Conservation (phyloP, 2,329 filamentous ascomycete species). For the Colletotrichum sp. region DNA sequence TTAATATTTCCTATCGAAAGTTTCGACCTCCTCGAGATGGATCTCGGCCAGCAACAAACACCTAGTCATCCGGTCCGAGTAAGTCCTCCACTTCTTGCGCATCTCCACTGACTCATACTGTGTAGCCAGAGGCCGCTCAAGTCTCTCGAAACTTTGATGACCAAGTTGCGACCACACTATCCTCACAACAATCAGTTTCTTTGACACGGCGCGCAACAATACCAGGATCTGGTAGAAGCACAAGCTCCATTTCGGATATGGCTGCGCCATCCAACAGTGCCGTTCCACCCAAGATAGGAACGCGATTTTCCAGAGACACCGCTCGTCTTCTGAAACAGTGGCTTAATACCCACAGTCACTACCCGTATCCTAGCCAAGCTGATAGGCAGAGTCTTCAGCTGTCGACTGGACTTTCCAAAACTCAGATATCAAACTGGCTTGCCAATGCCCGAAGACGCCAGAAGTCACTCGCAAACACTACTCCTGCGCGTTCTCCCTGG, state of each 20-base stretch:
- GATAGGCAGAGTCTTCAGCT: constrained; percentile 82
- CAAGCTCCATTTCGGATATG: neutral
- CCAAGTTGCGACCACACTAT: neutral
- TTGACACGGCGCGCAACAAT: neutral
- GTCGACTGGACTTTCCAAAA: constrained; percentile 80
- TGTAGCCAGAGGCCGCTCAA: neutral
- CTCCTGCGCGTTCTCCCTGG: constrained; percentile 67
- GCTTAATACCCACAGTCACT: constrained; percentile 78
- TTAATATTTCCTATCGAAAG: neutral
- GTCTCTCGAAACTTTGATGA: neutral
- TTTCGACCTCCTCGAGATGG: neutral
- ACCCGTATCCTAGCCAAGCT: constrained; percentile 87
- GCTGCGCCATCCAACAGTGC: constrained; percentile 28
- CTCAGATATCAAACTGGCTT: constrained; percentile 90
- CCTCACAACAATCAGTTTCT: neutral
- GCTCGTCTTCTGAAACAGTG: constrained; percentile 84
- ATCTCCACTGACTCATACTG: neutral
- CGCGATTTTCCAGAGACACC: constrained; percentile 80
- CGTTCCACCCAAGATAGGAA: constrained; percentile 66
- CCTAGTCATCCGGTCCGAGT: neutral
- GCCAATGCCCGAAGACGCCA: constrained; percentile 85
- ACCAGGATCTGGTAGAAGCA: neutral
- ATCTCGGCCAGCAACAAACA: neutral
- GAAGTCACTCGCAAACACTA: constrained; percentile 74
- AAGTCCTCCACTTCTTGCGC: neutral